A percentile compares a stretch with the other conserved stretches of the same genome.
phyloP scores from a whole-genome alignment of 805 yeast species.

The Yamadazyma takamatsuzukensis region DNA sequence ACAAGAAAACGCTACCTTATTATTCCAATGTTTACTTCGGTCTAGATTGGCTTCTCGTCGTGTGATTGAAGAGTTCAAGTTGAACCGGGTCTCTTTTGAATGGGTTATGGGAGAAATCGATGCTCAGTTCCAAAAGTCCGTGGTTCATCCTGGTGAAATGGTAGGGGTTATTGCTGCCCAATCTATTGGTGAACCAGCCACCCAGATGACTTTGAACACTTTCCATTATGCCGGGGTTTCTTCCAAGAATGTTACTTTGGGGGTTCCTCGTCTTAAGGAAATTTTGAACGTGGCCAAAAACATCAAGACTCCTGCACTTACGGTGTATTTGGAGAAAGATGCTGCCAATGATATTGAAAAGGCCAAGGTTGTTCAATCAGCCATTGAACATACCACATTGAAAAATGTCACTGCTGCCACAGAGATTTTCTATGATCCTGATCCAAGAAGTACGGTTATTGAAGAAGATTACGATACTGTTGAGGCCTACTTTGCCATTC shows the following conservation, averaged over 20 bases:
- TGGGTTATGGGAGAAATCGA: slow-evolving; percentile 96
- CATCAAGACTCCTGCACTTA: slow-evolving; percentile 98
- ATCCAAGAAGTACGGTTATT: slow-evolving; percentile 94
- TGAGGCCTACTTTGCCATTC: slow-evolving; percentile 94
- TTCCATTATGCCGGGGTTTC: slow-evolving; percentile 99
- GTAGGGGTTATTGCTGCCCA: slow-evolving; percentile 98
- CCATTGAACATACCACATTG: slow-evolving; percentile 93
- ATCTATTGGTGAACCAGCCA: slow-evolving; percentile 97
- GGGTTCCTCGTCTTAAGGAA: slow-evolving; percentile 97
- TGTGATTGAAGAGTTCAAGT: slow-evolving; percentile 83
- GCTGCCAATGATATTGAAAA: slow-evolving; percentile 84
- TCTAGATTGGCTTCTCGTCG: slow-evolving; percentile 90
- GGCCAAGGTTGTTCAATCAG: slow-evolving; percentile 94
- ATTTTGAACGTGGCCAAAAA: slow-evolving; percentile 97
- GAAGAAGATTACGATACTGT: slow-evolving; percentile 97
- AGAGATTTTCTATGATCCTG: slow-evolving; percentile 96
- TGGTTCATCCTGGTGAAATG: slow-evolving; percentile 97
- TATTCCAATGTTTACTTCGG: slow-evolving; percentile 89
- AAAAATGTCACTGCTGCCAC: slow-evolving; percentile 96
- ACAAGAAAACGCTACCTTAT: slow-evolving; percentile 83
- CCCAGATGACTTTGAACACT: slow-evolving; percentile 95
- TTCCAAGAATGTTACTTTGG: slow-evolving; percentile 91
- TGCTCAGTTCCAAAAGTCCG: slow-evolving; percentile 84
- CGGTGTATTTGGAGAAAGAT: slow-evolving; percentile 83
- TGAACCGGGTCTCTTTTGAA: slow-evolving; percentile 82